Evolutionary conservation across 116 monocot genomes (phyloP).

Genomic region (Iris pallida): DNA sequence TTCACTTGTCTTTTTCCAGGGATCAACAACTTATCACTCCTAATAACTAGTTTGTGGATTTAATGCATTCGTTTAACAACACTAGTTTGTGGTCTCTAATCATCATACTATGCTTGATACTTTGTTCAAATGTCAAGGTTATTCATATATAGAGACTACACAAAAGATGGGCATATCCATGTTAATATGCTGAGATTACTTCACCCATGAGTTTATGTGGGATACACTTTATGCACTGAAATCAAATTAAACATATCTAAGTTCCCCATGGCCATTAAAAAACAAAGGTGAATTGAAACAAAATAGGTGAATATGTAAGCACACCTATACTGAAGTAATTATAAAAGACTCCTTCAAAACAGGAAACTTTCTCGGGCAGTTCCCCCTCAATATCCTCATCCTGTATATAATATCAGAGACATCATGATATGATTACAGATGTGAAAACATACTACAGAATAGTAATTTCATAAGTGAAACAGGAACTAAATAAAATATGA

Average conservation of each 20-base stretch:
- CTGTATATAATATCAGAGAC: conserved; percentile 25
- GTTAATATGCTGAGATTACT: too few relatives aligned
- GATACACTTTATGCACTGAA: not conserved
- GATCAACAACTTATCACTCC: too few relatives aligned
- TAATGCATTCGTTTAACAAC: too few relatives aligned
- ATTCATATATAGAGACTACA: not conserved
- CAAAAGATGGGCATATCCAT: not conserved
- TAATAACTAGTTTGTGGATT: too few relatives aligned
- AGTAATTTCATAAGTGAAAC: not conserved
- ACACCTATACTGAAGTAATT: conserved; percentile 97
- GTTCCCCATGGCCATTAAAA: not conserved
- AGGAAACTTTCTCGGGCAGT: conserved; percentile 45
- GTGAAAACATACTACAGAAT: not conserved
- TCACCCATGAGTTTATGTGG: too few relatives aligned
- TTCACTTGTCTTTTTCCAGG: too few relatives aligned
- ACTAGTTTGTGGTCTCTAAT: too few relatives aligned
- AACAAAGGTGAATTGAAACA: not conserved
- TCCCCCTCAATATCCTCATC: conserved; percentile 38
- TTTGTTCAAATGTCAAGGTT: not conserved
- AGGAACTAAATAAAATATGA: not conserved
- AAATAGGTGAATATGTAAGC: not conserved
- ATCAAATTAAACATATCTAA: not conserved
- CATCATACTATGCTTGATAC: not conserved
- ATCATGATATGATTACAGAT: not conserved
- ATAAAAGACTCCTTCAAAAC: conserved; percentile 85